phyloP scores from a whole-genome alignment of 805 yeast species.

The Wickerhamomyces bisporus region DNA sequence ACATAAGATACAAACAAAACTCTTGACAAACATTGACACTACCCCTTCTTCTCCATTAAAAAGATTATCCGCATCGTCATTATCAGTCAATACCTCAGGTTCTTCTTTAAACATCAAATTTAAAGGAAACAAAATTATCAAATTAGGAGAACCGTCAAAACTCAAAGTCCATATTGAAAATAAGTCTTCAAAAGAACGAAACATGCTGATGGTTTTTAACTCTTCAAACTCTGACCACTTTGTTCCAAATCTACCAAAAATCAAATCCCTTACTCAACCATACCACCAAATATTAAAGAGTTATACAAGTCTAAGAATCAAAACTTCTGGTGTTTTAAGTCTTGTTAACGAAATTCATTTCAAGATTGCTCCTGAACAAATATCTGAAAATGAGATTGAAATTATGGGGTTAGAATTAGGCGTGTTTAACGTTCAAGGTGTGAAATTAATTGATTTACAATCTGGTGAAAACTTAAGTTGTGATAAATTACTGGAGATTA shows the following conservation, averaged over 20 bases:
- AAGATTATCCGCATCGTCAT: constrained; percentile 6
- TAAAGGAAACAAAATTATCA: constrained; percentile 55
- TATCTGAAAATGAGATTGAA: constrained; percentile 58
- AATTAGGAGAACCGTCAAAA: constrained; percentile 52
- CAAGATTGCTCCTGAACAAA: constrained; percentile 52
- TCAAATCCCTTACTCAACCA: constrained; percentile 19
- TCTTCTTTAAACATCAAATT: constrained; percentile 46
- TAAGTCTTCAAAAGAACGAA: constrained; percentile 44
- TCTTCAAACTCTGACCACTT: constrained; percentile 10
- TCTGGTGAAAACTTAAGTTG: constrained; percentile 69
- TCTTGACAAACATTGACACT: constrained; percentile 17
- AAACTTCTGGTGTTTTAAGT: constrained; percentile 53
- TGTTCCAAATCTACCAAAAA: constrained; percentile 22
- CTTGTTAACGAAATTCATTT: constrained; percentile 62
- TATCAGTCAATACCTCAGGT: not conserved
- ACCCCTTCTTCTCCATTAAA: constrained; percentile 4
- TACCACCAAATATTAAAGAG: constrained; percentile 23
- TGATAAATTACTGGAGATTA: constrained; percentile 67
- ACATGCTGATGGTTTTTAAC: constrained; percentile 42
- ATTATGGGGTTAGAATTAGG: constrained; percentile 64
- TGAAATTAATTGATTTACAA: constrained; percentile 55
- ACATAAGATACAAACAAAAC: constrained; percentile 19
- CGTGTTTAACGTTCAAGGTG: constrained; percentile 55
- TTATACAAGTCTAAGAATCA: constrained; percentile 35
- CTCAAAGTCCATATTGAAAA: constrained; percentile 69